Percentiles rank a stretch among this genome's conserved stretches.
These are phyloP conservation scores for Sphaceloma murrayae DNA, from an alignment of 2,329 filamentous ascomycete species.

Conservation along the genomic window DNA sequence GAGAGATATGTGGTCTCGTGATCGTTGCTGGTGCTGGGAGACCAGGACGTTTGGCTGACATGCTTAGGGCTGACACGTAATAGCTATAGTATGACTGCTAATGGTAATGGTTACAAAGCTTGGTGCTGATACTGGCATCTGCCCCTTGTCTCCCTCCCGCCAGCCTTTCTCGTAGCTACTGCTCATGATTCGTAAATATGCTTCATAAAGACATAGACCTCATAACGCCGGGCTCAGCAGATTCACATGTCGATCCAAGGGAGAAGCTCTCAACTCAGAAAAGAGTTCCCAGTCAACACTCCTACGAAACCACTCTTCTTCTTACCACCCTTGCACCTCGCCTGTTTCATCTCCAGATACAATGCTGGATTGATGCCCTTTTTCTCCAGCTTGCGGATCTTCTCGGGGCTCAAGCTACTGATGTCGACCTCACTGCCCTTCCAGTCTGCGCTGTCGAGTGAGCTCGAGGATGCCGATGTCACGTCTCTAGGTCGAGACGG, in stretches of 20 bases:
- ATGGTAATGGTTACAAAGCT: conserved; percentile 5
- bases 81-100: conserved; percentile 5
- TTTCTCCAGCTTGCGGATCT: conserved; percentile 37
- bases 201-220: conserved; percentile 4
- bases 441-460: conserved; percentile 28
- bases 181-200: background rate
- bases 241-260: background rate
- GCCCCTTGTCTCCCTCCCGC: background rate
- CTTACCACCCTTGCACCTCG: conserved; percentile 30
- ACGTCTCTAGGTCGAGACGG: background rate
- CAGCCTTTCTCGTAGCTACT: background rate
- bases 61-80: too few relatives aligned
- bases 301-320: conserved; percentile 21
- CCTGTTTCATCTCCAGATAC: conserved; percentile 41
- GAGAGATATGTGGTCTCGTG: conserved; percentile 2
- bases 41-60: too few relatives aligned
- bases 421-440: conserved; percentile 33
- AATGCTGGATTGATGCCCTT: conserved; percentile 40
- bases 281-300: conserved; percentile 29
- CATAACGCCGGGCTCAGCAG: conserved; percentile 8
- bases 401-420: conserved; percentile 31
- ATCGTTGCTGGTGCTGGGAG: conserved; percentile 5
- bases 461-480: conserved; percentile 10
- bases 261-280: conserved; percentile 21
- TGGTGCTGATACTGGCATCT: background rate